Evolutionary conservation across 352 stramenopile genomes (phyloP).

Genomic region (Phytophthora cactorum): DNA sequence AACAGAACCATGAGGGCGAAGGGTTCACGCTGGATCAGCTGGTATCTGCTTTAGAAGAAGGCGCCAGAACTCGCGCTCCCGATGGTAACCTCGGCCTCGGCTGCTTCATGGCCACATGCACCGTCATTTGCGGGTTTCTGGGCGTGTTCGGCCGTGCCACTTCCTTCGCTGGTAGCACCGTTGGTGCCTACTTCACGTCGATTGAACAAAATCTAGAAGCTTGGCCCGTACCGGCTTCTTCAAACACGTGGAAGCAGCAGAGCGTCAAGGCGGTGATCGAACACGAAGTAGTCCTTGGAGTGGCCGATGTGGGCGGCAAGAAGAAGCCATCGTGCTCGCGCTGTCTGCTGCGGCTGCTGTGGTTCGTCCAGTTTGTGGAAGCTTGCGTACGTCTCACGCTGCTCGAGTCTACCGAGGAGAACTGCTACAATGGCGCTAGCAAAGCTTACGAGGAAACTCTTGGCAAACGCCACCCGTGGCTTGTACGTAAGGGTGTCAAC

Average conservation of each 20-base stretch:
- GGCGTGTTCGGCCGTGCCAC: constrained; percentile 81
- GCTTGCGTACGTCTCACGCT: constrained; percentile 73
- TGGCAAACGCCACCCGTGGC: constrained; percentile 79
- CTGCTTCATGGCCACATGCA: constrained; percentile 61
- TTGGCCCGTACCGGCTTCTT: constrained; percentile 43
- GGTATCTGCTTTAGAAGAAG: constrained; percentile 43
- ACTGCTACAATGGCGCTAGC: constrained; percentile 61
- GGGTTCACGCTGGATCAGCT: constrained; percentile 59
- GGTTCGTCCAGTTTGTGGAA: constrained; percentile 88
- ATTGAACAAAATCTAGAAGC: constrained; percentile 67
- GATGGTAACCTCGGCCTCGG: constrained; percentile 52
- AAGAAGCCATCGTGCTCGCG: constrained; percentile 84
- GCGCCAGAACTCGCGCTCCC: constrained; percentile 29
- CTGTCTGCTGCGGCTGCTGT: constrained; percentile 75
- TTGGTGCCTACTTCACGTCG: constrained; percentile 74
- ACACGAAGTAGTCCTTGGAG: constrained; percentile 65
- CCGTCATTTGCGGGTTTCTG: constrained; percentile 75
- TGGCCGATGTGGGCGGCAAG: constrained; percentile 74
- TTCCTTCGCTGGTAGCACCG: constrained; percentile 79
- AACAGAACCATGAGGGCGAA: constrained; percentile 41
- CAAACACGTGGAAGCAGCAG: constrained; percentile 54
- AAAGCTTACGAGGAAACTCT: constrained; percentile 88
- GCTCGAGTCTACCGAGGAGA: constrained; percentile 71
- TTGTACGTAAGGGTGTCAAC: constrained; percentile 86
- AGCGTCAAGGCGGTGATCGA: constrained; percentile 65